Conservation (phyloP, 139 green algal species). For the Micractinium sp. region DNA sequence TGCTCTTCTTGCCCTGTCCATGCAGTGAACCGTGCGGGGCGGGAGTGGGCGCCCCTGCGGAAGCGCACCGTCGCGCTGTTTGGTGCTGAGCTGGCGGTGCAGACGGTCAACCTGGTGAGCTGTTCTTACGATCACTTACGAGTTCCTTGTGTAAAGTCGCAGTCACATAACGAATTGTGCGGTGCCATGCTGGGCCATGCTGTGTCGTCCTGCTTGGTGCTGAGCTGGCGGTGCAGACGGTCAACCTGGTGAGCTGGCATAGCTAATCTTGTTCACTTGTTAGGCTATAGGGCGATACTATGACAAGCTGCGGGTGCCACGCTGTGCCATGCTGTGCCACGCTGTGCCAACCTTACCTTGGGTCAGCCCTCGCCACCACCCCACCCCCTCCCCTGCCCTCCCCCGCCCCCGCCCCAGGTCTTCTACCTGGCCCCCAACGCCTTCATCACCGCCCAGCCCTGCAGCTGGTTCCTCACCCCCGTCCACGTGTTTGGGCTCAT, state of each 20-base stretch:
- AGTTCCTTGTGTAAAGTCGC: too few species aligned
- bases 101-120: conserved; percentile 15
- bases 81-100: conserved; percentile 6
- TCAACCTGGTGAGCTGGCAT: conserved; percentile 15
- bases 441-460: background rate
- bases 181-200: background rate
- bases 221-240: conserved; percentile 1
- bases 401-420: background rate
- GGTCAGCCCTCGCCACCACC: background rate
- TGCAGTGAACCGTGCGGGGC: conserved; percentile 18
- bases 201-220: background rate
- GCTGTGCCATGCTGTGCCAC: background rate
- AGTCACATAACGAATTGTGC: too few species aligned
- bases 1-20: background rate
- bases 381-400: background rate
- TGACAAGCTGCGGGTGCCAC: background rate
- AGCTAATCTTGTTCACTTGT: too few species aligned
- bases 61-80: conserved; percentile 12
- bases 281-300: too few species aligned
- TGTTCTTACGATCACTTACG: too few species aligned
- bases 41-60: background rate
- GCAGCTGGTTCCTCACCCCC: conserved; percentile 22
- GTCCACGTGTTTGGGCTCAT: background rate
- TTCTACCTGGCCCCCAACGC: conserved; percentile 32
- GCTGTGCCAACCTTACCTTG: background rate